phyloP scores from a whole-genome alignment of 352 stramenopile genomes.

The Phytophthora sp. region DNA sequence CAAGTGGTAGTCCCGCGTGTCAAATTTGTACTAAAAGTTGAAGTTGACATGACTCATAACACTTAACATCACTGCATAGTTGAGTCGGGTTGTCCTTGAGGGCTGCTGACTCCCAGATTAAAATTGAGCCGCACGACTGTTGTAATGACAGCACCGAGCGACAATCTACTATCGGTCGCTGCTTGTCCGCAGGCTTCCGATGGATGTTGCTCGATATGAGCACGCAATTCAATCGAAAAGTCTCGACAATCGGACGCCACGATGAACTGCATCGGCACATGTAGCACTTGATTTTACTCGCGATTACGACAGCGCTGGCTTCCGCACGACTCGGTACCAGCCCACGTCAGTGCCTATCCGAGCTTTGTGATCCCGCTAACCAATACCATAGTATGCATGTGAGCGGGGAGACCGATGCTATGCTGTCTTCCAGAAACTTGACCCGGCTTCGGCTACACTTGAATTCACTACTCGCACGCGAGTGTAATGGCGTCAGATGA shows the following conservation, averaged over 20 bases:
- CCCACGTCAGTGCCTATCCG: background rate
- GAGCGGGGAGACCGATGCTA: too few species aligned
- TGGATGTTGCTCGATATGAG: slow-evolving; percentile 14
- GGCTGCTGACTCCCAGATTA: background rate
- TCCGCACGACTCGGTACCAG: background rate
- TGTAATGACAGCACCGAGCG: slow-evolving; percentile 5
- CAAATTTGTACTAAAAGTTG: slow-evolving; percentile 13
- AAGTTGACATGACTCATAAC: slow-evolving; percentile 12
- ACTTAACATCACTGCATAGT: background rate
- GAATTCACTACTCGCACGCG: slow-evolving; percentile 21
- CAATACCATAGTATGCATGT: too few species aligned
- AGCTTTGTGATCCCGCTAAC: background rate
- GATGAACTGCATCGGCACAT: slow-evolving; percentile 1
- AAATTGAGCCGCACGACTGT: slow-evolving; percentile 16
- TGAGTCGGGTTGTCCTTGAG: slow-evolving; percentile 2
- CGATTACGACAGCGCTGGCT: slow-evolving; percentile 19
- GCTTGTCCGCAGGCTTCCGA: slow-evolving; percentile 6
- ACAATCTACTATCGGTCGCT: slow-evolving; percentile 6
- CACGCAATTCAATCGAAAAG: slow-evolving; percentile 18
- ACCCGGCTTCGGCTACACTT: slow-evolving; percentile 14
- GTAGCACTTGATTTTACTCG: slow-evolving; percentile 6
- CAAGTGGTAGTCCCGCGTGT: slow-evolving; percentile 7
- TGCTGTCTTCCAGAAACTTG: background rate
- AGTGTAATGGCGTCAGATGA: slow-evolving; percentile 15
- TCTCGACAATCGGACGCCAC: slow-evolving; percentile 10